These are phyloP conservation scores for Pyrenochaeta sp. DNA, from an alignment of 2,329 filamentous ascomycete genomes.

Conservation along the genomic window DNA sequence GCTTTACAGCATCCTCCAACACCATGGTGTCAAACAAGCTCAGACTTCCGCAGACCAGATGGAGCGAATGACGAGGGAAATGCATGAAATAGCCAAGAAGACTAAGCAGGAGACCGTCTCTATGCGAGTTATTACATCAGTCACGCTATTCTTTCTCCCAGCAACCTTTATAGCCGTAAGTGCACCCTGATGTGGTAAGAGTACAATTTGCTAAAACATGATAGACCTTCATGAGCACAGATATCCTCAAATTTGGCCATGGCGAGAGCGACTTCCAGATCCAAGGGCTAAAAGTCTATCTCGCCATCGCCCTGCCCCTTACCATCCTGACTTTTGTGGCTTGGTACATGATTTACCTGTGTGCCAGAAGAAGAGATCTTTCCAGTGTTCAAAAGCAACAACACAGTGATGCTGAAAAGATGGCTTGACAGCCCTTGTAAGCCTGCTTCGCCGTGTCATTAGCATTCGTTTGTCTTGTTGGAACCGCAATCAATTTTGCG, in stretches of 20 bases:
- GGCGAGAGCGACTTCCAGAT: conserved; percentile 17
- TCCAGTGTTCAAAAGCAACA: background rate
- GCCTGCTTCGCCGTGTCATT: too few relatives aligned
- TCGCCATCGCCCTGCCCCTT: conserved; percentile 47
- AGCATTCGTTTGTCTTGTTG: too few relatives aligned
- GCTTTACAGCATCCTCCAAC: background rate
- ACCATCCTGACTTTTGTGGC: conserved; percentile 45
- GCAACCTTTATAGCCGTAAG: conserved; percentile 55
- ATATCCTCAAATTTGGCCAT: conserved; percentile 42
- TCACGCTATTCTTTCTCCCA: conserved; percentile 55
- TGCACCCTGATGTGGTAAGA: background rate
- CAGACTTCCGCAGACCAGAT: background rate
- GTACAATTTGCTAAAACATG: background rate
- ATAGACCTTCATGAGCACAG: conserved; percentile 55
- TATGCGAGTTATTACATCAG: conserved; percentile 54
- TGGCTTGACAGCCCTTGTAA: too few relatives aligned
- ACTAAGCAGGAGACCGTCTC: conserved; percentile 53
- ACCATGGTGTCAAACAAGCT: background rate
- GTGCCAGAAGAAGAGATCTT: conserved; percentile 21
- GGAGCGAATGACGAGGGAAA: background rate
- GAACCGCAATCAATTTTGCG: too few relatives aligned
- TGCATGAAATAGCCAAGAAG: conserved; percentile 32
- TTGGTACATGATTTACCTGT: conserved; percentile 47
- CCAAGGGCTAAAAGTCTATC: conserved; percentile 37
- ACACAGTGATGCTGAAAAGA: too few relatives aligned